Base-by-base conservation (phyloP, 1,139 yeast genomes). In the Pichia sp. region DNA sequence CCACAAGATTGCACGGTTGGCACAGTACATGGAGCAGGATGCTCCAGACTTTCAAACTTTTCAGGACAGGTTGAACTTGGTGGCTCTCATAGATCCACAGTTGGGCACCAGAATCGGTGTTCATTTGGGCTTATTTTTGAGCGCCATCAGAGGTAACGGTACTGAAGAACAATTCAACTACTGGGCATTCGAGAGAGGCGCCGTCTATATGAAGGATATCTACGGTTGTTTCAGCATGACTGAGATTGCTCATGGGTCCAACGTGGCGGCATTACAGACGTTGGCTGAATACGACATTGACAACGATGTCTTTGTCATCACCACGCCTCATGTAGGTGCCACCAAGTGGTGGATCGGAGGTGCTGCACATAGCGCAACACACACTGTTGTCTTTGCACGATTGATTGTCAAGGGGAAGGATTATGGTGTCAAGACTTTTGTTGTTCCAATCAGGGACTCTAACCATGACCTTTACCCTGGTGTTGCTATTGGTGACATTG, bases 321-420 rank as follows among this genome's bases (percentile, higher is more conserved):
- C 87, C 67, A 90, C 97, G 23, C 97, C 97, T 7, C 88, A 88
- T 66, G 72, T 87, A 57, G 90, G 93, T 51, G 96, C 96, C 40
- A 88, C 96, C 54, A 90, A 90, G 71, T 90, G 96, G 96, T 90
- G 97, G 97, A 90, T 90, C 64, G 97, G 96, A 51, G 97, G 97
- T 65, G 96, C 96, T 50, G 96, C 96, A 6, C 96, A 88, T 67
- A 85, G 96, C 25, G 86, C 96, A 9, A 87, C 93, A 46, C 96
- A 90, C 70, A 74, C 89, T 25, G 80, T 86, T 37, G 84, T 80
- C 47, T 90, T 83, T 65, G 96, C 96, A 31, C 78, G 96, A 62
- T 76, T 90, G 62, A 79, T 86, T 57, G 91, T 88, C 40, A 78
- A 83, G 53, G 93, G 88, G 45, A 78, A 85, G 69, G 96, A 90